Conservation (phyloP, 1,139 yeast genomes). For the Blastobotrys indianensis region DNA sequence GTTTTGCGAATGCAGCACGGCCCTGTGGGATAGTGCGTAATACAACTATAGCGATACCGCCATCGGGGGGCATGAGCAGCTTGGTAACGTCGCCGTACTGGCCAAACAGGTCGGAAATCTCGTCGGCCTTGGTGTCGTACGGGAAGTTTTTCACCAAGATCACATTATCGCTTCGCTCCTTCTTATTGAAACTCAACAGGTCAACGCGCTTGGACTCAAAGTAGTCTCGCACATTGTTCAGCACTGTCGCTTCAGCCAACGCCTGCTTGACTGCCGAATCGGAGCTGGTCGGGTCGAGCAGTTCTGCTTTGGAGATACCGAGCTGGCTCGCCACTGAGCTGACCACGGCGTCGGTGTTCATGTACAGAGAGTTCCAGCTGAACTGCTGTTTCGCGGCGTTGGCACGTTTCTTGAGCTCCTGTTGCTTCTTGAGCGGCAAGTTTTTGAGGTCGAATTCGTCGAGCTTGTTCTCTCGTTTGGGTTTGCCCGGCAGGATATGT, state of each 20-base stretch:
- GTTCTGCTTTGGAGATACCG: constrained; percentile 76
- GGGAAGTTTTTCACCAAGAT: constrained; percentile 88
- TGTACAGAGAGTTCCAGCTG: constrained; percentile 89
- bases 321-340: constrained; percentile 81
- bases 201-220: constrained; percentile 86
- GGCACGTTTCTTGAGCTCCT: constrained; percentile 73
- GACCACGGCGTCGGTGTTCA: constrained; percentile 88
- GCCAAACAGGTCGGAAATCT: constrained; percentile 72
- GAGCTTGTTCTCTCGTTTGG: constrained; percentile 66
- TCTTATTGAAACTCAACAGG: constrained; percentile 60
- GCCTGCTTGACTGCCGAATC: constrained; percentile 96
- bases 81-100: constrained; percentile 76
- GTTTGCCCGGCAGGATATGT: constrained; percentile 82
- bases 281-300: constrained; percentile 81
- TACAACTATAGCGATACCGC: constrained; percentile 94
- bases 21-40: constrained; percentile 80
- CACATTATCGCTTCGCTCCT: constrained; percentile 75
- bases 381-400: constrained; percentile 82
- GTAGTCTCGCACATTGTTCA: constrained; percentile 82
- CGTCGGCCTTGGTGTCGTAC: constrained; percentile 73
- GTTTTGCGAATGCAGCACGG: constrained; percentile 79
- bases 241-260: constrained; percentile 92
- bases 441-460: constrained; percentile 90
- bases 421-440: constrained; percentile 85
- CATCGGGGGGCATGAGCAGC: constrained; percentile 91